Base-by-base conservation (phyloP, 352 stramenopile species). In the Phytophthora ohioensis region DNA sequence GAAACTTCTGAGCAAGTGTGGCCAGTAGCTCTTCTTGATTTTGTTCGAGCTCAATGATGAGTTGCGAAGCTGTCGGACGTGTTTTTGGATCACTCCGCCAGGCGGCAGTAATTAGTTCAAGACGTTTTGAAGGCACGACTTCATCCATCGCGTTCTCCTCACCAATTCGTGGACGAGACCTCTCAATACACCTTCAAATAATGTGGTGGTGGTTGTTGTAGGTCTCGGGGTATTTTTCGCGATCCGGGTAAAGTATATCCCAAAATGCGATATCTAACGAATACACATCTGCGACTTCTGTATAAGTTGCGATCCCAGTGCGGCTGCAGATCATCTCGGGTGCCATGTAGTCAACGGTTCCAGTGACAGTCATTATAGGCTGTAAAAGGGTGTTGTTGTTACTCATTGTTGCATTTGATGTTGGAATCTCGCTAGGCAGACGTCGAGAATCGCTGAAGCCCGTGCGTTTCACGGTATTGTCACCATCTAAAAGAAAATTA, bases 301-400 rank as follows among this genome's bases (percentile, higher is more conserved):
- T 75, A 54, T 93, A 93, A 0, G 62, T 49, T 10, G 76, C 80
- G 5, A 84, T 32, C 7, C 82, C 82, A 30, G 65, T 74, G 11
- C 76, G 58, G 27, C 79, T 80, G 31, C 49, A 63, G 49, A 93
- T 86, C 68, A 93, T 77, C 61, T 93, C 85, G 0, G 85, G 85
- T 15, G 85, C 83, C 83, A 93, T 93, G 69, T 91, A 92, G 36
- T 87, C 66, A 3, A 91, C 79, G 0, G 85, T 92, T 12, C 85
- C 85, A 7, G 73, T 82, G 30, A 93, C 80, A 0, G 78, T 81
- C 77, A 86, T 88, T 65, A 78, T 80, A 21, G 71, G 53, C 11
- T 75, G 51, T 5, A 39, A 3, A 9, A 30, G 38, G 15, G 34
- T 27, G 15, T 11, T 48, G 11, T 41, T 17, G 42, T 27, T 34